Evolutionary conservation across 2,329 filamentous ascomycete genomes (phyloP).

Genomic region (Diaporthe destruens): DNA sequence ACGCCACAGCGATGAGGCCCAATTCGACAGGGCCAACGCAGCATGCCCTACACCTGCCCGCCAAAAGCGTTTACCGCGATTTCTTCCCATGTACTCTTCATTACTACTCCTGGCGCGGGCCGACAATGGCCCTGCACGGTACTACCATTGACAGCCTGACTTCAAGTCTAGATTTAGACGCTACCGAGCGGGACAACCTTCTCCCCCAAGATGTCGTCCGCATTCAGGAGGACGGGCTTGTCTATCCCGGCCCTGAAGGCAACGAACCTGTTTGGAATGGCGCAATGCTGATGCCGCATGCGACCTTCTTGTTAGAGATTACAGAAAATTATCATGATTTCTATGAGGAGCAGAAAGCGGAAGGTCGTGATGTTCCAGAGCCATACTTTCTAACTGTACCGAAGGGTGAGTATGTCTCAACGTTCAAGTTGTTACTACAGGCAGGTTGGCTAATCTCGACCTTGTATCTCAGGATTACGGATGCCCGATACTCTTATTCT

Average conservation of each 20-base stretch:
- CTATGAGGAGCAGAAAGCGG: not conserved
- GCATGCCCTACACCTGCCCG: not conserved
- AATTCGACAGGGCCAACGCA: not conserved
- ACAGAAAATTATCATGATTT: not conserved
- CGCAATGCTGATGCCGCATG: not conserved
- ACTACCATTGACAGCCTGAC: not conserved
- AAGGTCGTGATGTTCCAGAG: not conserved
- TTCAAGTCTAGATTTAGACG: not conserved
- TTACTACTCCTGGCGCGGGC: constrained; percentile 1
- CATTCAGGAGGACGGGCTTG: not conserved
- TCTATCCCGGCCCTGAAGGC: not conserved
- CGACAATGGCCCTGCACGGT: not conserved
- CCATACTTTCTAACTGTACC: not conserved
- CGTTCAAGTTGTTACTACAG: not conserved
- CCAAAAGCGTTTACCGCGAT: not conserved
- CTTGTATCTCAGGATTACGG: not conserved
- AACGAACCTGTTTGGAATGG: not conserved
- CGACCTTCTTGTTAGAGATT: not conserved
- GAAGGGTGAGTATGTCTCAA: not conserved
- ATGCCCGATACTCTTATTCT: not conserved
- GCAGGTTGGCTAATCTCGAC: not conserved
- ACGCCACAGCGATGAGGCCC: not conserved
- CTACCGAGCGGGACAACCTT: not conserved
- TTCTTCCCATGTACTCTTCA: constrained; percentile 3
- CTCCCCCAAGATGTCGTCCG: constrained; percentile 4